Evolutionary conservation across 176 grass and related monocot genomes (phyloP).

Genomic region (Avena eriantha): DNA sequence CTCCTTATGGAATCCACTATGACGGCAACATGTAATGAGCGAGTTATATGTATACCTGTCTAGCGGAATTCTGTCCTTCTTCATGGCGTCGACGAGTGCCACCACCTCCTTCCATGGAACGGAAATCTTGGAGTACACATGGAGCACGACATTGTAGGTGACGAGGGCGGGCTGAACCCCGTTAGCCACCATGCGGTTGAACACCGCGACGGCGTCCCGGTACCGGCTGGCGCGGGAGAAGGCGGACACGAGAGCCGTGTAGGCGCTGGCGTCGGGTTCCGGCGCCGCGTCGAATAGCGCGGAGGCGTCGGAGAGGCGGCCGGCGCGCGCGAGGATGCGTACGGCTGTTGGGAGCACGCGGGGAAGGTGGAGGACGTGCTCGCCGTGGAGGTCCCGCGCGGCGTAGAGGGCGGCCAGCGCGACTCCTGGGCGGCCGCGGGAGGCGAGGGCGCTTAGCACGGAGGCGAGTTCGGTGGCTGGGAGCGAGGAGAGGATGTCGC

Average conservation of each 20-base stretch:
- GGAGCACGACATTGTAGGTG: conserved; percentile 95
- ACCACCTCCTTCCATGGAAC: conserved; percentile 76
- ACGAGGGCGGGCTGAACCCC: conserved; percentile 68
- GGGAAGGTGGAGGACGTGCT: conserved; percentile 48
- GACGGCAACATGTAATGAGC: conserved; percentile 85
- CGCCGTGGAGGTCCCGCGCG: conserved; percentile 62
- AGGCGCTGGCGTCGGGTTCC: conserved; percentile 54
- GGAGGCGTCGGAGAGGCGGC: conserved; percentile 59
- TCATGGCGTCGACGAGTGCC: conserved; percentile 74
- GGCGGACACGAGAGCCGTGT: conserved; percentile 72
- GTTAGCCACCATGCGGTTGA: conserved; percentile 60
- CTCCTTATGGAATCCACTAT: conserved; percentile 59
- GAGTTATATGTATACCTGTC: conserved; percentile 94
- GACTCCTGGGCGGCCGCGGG: conserved; percentile 39
- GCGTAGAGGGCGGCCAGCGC: conserved; percentile 64
- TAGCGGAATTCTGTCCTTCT: conserved; percentile 49
- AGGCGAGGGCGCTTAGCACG: conserved; percentile 58
- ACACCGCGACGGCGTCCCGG: conserved; percentile 66
- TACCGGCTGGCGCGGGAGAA: conserved; percentile 65
- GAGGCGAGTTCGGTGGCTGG: conserved; percentile 48
- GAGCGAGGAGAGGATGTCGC: conserved; percentile 56
- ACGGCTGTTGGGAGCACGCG: conserved; percentile 59
- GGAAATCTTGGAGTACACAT: conserved; percentile 77
- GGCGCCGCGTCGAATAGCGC: conserved; percentile 51
- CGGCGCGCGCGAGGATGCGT: conserved; percentile 60